A percentile compares a stretch with the other conserved stretches of the same genome.
Evolutionary conservation across 192 early-diverging fungal species (phyloP).

Genomic region (Blastocladiella britannica): DNA sequence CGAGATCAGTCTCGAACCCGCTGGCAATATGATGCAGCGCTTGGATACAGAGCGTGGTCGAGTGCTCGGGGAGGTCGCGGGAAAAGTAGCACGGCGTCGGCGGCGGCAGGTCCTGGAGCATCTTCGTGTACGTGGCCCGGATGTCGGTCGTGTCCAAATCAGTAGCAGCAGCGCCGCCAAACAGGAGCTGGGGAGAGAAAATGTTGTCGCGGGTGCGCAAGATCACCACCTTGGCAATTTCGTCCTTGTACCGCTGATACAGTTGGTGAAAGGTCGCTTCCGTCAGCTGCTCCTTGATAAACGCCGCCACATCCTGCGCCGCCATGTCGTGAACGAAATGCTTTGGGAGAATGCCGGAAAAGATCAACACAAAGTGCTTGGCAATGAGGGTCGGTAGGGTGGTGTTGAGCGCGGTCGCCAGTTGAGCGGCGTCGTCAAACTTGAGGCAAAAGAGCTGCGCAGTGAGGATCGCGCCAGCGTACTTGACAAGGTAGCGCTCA

Average conservation of each 20-base stretch:
- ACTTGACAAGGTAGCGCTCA: neutral
- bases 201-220: too few species aligned
- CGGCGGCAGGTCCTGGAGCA: neutral
- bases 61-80: neutral
- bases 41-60: neutral
- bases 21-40: neutral
- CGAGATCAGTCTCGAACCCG: neutral
- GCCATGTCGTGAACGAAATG: too few species aligned
- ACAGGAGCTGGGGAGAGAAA: neutral
- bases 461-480: neutral
- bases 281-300: neutral
- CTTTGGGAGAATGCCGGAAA: too few species aligned
- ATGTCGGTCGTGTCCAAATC: neutral
- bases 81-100: neutral
- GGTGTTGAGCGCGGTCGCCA: too few species aligned
- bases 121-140: neutral
- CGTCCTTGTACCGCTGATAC: too few species aligned
- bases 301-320: neutral
- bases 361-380: too few species aligned
- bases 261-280: too few species aligned
- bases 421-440: neutral
- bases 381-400: too few species aligned
- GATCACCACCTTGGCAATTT: too few species aligned
- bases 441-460: neutral
- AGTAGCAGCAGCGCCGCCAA: neutral